These are phyloP conservation scores for Suhomyces terraborum DNA, from an alignment of 1,139 yeast genomes.

Conservation along the genomic window DNA sequence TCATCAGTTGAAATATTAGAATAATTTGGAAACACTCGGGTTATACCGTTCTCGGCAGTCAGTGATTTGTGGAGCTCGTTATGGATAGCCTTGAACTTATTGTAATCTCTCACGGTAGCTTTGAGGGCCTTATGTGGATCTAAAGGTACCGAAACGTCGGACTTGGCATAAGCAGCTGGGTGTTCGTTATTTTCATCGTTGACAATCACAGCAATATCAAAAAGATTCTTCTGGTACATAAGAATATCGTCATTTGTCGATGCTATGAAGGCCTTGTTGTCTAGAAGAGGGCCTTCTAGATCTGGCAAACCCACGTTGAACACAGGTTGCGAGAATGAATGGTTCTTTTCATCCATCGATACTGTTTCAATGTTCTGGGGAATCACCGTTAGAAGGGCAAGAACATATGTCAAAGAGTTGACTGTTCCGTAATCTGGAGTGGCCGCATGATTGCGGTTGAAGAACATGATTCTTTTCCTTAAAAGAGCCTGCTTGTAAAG, in stretches of 20 bases:
- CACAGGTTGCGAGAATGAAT: slow-evolving; percentile 47
- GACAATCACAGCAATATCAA: slow-evolving; percentile 47
- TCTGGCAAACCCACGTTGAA: slow-evolving; percentile 71
- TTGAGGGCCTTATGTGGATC: slow-evolving; percentile 20
- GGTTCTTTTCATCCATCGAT: slow-evolving; percentile 18
- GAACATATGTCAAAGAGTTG: slow-evolving; percentile 36
- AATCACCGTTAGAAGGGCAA: slow-evolving; percentile 40
- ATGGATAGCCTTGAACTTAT: slow-evolving; percentile 38
- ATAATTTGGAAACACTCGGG: slow-evolving; percentile 16
- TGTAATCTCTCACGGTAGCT: slow-evolving; percentile 42
- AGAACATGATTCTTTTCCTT: slow-evolving; percentile 60
- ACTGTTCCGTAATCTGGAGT: slow-evolving; percentile 15
- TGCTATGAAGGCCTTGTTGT: slow-evolving; percentile 52
- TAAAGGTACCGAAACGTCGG: slow-evolving; percentile 13
- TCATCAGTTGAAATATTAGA: slow-evolving; percentile 24
- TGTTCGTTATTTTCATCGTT: slow-evolving; percentile 24
- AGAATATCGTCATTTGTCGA: slow-evolving; percentile 74
- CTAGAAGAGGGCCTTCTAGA: slow-evolving; percentile 26
- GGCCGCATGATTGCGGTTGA: slow-evolving; percentile 31
- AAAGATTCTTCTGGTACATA: slow-evolving; percentile 54
- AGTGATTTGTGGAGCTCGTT: slow-evolving; percentile 24
- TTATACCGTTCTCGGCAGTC: neutral
- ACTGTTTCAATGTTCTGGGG: slow-evolving; percentile 33
- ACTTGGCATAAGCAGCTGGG: slow-evolving; percentile 11
- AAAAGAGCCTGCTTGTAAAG: slow-evolving; percentile 70